Conservation (phyloP, 306 rosid species). For the Spatholobus suberectus region DNA sequence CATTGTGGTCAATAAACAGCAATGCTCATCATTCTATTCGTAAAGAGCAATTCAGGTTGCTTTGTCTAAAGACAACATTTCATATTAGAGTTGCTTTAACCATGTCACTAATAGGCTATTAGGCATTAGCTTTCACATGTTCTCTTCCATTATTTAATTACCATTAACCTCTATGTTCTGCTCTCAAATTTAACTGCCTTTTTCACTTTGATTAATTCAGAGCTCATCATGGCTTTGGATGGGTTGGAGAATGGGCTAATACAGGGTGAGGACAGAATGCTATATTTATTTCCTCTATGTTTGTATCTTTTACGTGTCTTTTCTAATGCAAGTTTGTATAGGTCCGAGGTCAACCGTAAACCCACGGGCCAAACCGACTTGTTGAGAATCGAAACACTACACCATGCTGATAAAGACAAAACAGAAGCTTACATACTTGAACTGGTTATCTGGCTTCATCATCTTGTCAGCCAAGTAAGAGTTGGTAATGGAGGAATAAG, state of each 20-base stretch:
- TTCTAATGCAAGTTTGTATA: slow-evolving; percentile 42
- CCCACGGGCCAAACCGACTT: slow-evolving; percentile 78
- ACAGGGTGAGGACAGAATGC: slow-evolving; percentile 73
- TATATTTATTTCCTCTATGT: slow-evolving; percentile 17
- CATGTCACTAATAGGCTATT: not conserved
- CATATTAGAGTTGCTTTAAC: slow-evolving; percentile 15
- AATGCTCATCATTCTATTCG: not conserved
- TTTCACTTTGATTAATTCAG: slow-evolving; percentile 51
- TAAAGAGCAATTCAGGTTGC: slow-evolving; percentile 15
- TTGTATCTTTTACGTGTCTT: slow-evolving; percentile 5
- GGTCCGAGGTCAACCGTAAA: slow-evolving; percentile 78
- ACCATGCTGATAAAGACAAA: slow-evolving; percentile 89
- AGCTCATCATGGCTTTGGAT: slow-evolving; percentile 99
- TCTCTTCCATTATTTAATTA: slow-evolving; percentile 5
- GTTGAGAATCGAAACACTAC: slow-evolving; percentile 88
- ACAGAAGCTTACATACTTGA: slow-evolving; percentile 87
- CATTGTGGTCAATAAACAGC: not conserved
- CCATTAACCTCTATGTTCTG: slow-evolving; percentile 5
- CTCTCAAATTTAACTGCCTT: slow-evolving; percentile 34
- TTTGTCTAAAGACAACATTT: slow-evolving; percentile 12
- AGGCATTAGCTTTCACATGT: not conserved
- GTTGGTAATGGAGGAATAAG: slow-evolving; percentile 74
- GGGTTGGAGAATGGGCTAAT: slow-evolving; percentile 99
- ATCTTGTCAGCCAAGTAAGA: slow-evolving; percentile 82
- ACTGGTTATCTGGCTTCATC: slow-evolving; percentile 92